phyloP scores from a whole-genome alignment of 2,329 filamentous ascomycete species.

The Teratosphaeria pseudoeucalypti region DNA sequence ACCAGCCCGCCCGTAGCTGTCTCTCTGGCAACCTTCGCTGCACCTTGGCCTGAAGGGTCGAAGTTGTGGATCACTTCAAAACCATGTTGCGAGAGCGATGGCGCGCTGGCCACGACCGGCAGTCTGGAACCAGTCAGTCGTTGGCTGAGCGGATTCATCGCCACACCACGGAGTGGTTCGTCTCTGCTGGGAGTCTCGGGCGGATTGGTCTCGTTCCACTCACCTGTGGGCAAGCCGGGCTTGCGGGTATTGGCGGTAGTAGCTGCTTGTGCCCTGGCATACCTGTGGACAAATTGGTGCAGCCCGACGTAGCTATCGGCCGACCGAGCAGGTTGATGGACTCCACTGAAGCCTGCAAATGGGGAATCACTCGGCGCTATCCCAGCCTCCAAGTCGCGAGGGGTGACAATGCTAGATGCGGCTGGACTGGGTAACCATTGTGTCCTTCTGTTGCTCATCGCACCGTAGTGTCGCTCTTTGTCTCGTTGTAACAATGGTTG shows the following conservation, averaged over 20 bases:
- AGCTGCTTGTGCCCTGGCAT: neutral
- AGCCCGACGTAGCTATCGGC: neutral
- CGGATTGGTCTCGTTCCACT: neutral
- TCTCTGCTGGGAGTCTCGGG: neutral
- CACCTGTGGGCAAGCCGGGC: neutral
- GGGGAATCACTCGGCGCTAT: neutral
- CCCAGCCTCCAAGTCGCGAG: neutral
- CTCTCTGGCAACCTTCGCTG: neutral
- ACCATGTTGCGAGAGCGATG: neutral
- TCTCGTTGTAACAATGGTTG: neutral
- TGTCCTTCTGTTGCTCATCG: neutral
- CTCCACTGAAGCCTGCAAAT: neutral
- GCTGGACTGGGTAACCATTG: neutral
- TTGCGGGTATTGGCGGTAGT: neutral
- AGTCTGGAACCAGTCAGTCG: neutral
- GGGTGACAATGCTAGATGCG: neutral
- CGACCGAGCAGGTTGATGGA: neutral
- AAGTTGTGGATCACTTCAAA: neutral
- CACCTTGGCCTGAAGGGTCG: neutral
- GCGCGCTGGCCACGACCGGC: neutral
- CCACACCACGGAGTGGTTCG: neutral
- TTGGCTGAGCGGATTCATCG: neutral
- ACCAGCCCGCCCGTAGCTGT: neutral
- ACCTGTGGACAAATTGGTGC: neutral
- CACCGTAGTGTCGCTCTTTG: neutral